phyloP scores from a whole-genome alignment of 2,329 filamentous ascomycete genomes.

The Ciborinia camelliae region DNA sequence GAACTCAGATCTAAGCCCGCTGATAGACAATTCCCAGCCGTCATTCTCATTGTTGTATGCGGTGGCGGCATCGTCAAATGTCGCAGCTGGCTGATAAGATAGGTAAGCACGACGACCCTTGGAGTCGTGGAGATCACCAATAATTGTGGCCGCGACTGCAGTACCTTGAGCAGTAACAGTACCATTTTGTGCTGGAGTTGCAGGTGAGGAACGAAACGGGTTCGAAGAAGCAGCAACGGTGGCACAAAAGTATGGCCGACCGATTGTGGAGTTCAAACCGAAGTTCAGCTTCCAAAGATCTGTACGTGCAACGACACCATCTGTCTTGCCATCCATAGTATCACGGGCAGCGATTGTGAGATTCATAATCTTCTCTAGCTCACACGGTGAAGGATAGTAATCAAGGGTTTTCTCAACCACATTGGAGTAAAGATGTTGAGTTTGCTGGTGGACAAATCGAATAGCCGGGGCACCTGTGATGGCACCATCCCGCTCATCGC shows the following conservation, averaged over 20 bases:
- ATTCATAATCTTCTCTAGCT: conserved; percentile 51
- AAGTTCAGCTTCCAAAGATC: conserved; percentile 48
- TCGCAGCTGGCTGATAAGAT: conserved; percentile 37
- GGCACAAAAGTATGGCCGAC: conserved; percentile 44
- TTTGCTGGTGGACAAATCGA: conserved; percentile 46
- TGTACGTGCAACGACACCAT: conserved; percentile 51
- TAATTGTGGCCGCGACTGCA: conserved; percentile 38
- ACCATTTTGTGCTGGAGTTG: conserved; percentile 27
- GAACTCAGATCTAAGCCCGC: conserved; percentile 38
- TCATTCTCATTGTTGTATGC: conserved; percentile 9
- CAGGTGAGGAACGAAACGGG: background rate
- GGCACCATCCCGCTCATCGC: conserved; percentile 44
- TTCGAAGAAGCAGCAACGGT: conserved; percentile 25
- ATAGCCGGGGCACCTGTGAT: conserved; percentile 47
- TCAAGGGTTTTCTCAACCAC: conserved; percentile 42
- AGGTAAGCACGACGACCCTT: conserved; percentile 40
- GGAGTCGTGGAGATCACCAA: conserved; percentile 39
- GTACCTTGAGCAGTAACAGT: conserved; percentile 34
- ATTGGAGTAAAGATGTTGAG: conserved; percentile 41
- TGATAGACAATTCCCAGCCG: conserved; percentile 38
- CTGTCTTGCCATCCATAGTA: conserved; percentile 50
- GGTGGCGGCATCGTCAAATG: conserved; percentile 4
- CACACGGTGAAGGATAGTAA: conserved; percentile 45
- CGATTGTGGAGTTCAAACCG: conserved; percentile 46
- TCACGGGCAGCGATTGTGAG: conserved; percentile 54